Evolutionary conservation across 2,329 filamentous ascomycete species (phyloP), one percentile per base, ranked within the genome.

Genomic region (Verticillium nonalfalfae): DNA sequence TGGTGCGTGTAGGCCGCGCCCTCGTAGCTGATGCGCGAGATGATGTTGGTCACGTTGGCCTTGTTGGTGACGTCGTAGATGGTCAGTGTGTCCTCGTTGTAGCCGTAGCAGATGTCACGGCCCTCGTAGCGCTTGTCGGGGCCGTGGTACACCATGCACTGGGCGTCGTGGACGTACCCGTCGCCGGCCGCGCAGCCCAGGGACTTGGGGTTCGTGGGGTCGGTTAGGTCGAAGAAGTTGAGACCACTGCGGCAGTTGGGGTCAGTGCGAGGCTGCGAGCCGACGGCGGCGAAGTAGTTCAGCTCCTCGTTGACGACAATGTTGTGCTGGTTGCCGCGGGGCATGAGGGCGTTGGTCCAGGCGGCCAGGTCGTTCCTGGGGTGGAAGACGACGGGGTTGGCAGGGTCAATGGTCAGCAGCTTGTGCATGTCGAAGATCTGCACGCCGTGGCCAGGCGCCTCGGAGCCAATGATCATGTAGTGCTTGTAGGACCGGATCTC

Each of bases 391-490:
- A 66, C 68, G 59, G 69, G 74, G 18, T 69, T 73, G 21, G 75
- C 69, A 0, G 79, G 75, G 67, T 80, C 73, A 59, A 84, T 67
- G 26, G 72, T 71, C 50, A 79, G 69, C 7, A 84, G 75, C 73
- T 79, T 84, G 66, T 74, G 80, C 80, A 85, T 77, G 68, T 87
- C 84, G 65, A 87, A 87, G 69, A 86, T 81, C 70, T 87, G 84
- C 40, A 87, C 77, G 38, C 81, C 80, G 67, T 86, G 84, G 60
- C 73, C 69, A 18, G 67, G 66, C 3, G 80, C 78, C 66, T 75
- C 73, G 63, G 67, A 71, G 21, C 73, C 73, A 31, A 75, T 72
- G 59, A 74, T 64, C 59, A 69, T 62, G 62, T 67, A 70, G 64
- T 68, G 67, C 66, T 67, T 69, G 67, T 66, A 74, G 1, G 70